phyloP scores from a whole-genome alignment of 192 early-diverging fungal genomes.

The Phycomyces blakesleeanus region DNA sequence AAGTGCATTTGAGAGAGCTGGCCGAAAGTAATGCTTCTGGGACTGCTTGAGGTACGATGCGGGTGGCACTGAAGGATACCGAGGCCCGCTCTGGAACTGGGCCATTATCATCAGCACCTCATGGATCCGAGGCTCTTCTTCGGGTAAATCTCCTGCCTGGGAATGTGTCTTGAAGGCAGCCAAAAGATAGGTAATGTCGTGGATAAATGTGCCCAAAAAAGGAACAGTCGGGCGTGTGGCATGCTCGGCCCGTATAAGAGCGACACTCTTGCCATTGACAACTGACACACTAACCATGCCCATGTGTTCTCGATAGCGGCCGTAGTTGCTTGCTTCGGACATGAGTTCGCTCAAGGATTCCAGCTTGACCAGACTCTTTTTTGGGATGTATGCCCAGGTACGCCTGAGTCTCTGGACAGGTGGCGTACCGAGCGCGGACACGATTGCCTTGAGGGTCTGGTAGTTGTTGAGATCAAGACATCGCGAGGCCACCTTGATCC shows the following conservation, averaged over 20 bases:
- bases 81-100: conserved; percentile 57
- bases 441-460: conserved; percentile 68
- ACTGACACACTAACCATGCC: conserved; percentile 33
- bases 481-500: conserved; percentile 68
- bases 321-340: conserved; percentile 70
- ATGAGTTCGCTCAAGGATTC: conserved; percentile 55
- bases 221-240: conserved; percentile 60
- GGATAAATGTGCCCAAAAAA: conserved; percentile 73
- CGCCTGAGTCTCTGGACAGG: conserved; percentile 66
- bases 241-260: conserved; percentile 27
- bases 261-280: conserved; percentile 20
- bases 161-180: conserved; percentile 51
- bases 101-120: conserved; percentile 59
- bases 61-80: conserved; percentile 47
- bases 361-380: conserved; percentile 57
- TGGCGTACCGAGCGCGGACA: conserved; percentile 64
- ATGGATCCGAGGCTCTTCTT: conserved; percentile 54
- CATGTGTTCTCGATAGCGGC: conserved; percentile 63
- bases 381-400: conserved; percentile 70
- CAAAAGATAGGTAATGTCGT: conserved; percentile 71
- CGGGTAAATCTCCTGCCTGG: neutral
- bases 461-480: conserved; percentile 64
- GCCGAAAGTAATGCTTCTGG: conserved; percentile 52
- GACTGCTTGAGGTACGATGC: conserved; percentile 45
- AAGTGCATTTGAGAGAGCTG: conserved; percentile 51